Evolutionary conservation across 176 grass and related monocot species (phyloP).

Genomic region (Oryza officinalis): DNA sequence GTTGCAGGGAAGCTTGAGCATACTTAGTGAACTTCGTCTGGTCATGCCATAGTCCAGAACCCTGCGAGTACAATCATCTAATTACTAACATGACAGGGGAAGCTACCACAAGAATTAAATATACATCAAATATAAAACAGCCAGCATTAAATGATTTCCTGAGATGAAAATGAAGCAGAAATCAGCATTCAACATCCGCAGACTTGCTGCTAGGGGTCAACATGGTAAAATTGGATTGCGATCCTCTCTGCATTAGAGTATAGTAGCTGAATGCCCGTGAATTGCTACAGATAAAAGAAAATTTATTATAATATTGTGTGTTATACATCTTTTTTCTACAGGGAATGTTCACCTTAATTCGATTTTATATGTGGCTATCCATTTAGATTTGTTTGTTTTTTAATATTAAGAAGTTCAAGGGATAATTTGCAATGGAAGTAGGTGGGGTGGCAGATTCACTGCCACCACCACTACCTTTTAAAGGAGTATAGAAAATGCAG

Average conservation of each 20-base stretch:
- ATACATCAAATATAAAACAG: neutral
- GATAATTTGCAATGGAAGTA: too few relatives aligned
- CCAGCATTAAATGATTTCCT: neutral
- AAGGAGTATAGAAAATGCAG: neutral
- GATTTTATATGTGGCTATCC: too few relatives aligned
- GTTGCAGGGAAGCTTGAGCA: constrained; percentile 71
- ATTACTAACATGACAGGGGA: neutral
- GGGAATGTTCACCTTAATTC: too few relatives aligned
- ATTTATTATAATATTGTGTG: too few relatives aligned
- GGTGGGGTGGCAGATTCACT: too few relatives aligned
- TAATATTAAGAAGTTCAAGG: too few relatives aligned
- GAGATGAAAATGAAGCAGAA: neutral
- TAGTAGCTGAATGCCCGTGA: too few relatives aligned
- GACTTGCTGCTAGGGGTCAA: neutral
- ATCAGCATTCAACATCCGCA: neutral
- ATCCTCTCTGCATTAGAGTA: too few relatives aligned
- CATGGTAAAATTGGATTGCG: neutral
- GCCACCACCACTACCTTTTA: too few relatives aligned
- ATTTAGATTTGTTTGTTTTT: too few relatives aligned
- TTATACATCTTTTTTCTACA: too few relatives aligned
- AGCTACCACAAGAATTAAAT: neutral
- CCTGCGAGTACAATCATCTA: constrained; percentile 46
- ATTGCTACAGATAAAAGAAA: too few relatives aligned
- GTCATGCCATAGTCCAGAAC: constrained; percentile 82
- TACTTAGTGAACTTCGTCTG: constrained; percentile 67